Evolutionary conservation across 1,284 basidiomycete species (phyloP).

Genomic region (Moesziomyces aphidis): DNA sequence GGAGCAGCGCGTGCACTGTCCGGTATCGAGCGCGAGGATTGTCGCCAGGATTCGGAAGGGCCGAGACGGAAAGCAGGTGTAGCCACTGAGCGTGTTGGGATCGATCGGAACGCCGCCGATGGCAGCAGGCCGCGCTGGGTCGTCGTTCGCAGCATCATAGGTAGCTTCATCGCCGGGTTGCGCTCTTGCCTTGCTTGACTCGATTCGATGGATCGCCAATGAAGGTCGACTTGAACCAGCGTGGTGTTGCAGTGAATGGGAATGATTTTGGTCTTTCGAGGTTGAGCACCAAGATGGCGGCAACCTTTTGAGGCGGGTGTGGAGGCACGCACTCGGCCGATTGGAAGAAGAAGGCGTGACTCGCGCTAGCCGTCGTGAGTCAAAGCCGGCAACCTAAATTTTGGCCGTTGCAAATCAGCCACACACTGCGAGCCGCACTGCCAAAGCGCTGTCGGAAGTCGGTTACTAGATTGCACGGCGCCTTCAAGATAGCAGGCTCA

Average conservation of each 20-base stretch:
- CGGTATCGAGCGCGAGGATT: neutral
- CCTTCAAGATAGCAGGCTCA: neutral
- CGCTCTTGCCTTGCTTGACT: neutral
- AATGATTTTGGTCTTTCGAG: neutral
- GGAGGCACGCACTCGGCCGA: conserved; percentile 30
- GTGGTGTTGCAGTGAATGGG: neutral
- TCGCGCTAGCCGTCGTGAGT: conserved; percentile 7
- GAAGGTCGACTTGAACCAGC: neutral
- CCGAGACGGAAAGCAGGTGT: neutral
- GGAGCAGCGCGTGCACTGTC: neutral
- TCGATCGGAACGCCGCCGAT: conserved; percentile 9
- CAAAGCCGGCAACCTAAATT: conserved; percentile 30
- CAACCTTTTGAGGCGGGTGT: neutral
- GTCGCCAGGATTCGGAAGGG: neutral
- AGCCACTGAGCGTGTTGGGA: conserved; percentile 5
- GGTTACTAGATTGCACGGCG: neutral
- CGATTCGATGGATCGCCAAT: too few relatives aligned
- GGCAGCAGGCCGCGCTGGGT: conserved; percentile 25
- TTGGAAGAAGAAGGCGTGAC: conserved; percentile 38
- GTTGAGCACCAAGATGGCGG: neutral
- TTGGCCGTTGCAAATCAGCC: conserved; percentile 1
- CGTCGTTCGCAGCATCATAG: conserved; percentile 41
- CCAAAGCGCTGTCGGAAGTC: neutral
- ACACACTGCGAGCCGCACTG: neutral
- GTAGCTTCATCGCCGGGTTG: conserved; percentile 19